Evolutionary conservation across 2,329 filamentous ascomycete species (phyloP), one percentile per base, ranked within the genome.

Genomic region (Colletotrichum liriopes): DNA sequence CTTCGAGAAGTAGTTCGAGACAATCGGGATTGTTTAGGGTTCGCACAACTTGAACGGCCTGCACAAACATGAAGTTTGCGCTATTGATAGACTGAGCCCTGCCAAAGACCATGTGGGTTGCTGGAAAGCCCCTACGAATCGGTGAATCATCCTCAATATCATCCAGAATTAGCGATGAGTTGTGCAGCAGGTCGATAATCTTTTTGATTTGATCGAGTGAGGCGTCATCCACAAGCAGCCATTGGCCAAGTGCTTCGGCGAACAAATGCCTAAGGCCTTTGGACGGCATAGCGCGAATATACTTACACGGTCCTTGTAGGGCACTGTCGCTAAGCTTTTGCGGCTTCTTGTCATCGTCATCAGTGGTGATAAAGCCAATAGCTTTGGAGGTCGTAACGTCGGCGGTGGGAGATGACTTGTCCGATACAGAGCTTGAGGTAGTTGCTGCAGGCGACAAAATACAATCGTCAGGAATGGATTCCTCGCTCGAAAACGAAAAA

Each of bases 121-220:
- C 71, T 7, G 82, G 81, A n/a, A 75, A 76, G 3, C 80, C 81
- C 3, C 82, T 77, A 1, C 82, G 77, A 1, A 82, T 71, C 2
- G 70, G 39, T 0, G 82, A 83, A 1, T 73, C 64, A 61, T 84
- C 83, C 73, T 85, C 75, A 18, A 85, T 76, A 73, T 85, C 82
- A 61, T 84, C 82, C 5, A 85, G 74, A 3, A 71, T 62, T 16
- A 71, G 64, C 7, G 68, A 71, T 2, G 68, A 55, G 26, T 71
- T 67, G 49, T 67, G 68, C 32, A 71, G 26, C 32, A 67, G 7
- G 18, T 61, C 56, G 4, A 71, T 62, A 18, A 71, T 61, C 6
- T 45, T 47, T 14, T 55, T 67, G 29, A 67, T 67, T 2, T n/a
- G n/a, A 3, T 62, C 29, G n/a, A 71, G 58, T 23, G 37, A 18